Evolutionary conservation across 805 yeast genomes (phyloP).

Genomic region (Ogataea thermomethanolica): DNA sequence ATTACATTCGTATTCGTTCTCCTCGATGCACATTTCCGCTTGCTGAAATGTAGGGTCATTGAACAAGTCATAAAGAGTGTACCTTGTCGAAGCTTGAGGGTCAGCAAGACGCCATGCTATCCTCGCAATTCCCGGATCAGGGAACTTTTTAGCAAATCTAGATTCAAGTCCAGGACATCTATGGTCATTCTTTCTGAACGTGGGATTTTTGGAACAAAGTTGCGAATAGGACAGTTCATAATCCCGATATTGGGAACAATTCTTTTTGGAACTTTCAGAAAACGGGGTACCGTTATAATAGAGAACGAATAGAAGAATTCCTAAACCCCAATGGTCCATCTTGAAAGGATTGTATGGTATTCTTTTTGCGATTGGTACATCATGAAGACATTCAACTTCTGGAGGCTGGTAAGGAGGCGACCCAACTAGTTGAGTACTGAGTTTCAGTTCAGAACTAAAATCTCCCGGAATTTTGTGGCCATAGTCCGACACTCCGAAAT

Average conservation of each 20-base stretch:
- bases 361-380: slow-evolving; percentile 33
- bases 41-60: slow-evolving; percentile 63
- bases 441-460: slow-evolving; percentile 39
- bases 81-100: slow-evolving; percentile 54
- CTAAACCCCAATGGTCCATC: slow-evolving; percentile 77
- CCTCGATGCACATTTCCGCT: slow-evolving; percentile 63
- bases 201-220: slow-evolving; percentile 29
- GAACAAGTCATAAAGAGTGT: slow-evolving; percentile 54
- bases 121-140: slow-evolving; percentile 58
- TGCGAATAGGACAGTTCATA: slow-evolving; percentile 40
- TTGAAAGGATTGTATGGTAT: slow-evolving; percentile 55
- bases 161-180: slow-evolving; percentile 73
- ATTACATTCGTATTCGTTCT: slow-evolving; percentile 33
- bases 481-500: slow-evolving; percentile 84
- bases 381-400: slow-evolving; percentile 59
- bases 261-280: slow-evolving; percentile 43
- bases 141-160: slow-evolving; percentile 63
- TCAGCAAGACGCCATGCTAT: slow-evolving; percentile 79
- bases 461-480: slow-evolving; percentile 60
- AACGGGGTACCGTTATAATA: slow-evolving; percentile 62
- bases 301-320: slow-evolving; percentile 63
- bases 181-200: slow-evolving; percentile 48
- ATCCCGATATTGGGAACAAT: slow-evolving; percentile 53
- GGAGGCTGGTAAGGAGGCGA: slow-evolving; percentile 86
- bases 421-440: slow-evolving; percentile 59